Evolutionary conservation across 805 yeast genomes (phyloP), one percentile per base, ranked within the genome.

Genomic region (Suhomyces xylopsoci): DNA sequence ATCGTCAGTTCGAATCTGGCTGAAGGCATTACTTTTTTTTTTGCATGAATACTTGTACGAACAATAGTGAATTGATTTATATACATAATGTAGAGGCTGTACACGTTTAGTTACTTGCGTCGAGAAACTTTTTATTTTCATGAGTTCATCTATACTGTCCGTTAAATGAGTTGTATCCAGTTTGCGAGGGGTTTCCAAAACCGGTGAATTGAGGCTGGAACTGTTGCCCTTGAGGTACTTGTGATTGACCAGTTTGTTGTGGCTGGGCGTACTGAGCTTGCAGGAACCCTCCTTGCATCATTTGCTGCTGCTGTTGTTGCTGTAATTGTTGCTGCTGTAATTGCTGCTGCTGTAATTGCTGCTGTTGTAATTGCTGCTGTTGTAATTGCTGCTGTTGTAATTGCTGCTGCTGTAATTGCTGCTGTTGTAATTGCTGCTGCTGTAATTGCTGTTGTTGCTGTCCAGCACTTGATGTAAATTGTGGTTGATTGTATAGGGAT

Each of bases 401-500:
- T 17, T 38, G 42, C 22, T 38, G 36, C 9, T 38, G 42, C n/a
- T 38, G 42, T 8, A n/a, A 17, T 19, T 38, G 41, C 14, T 36
- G 41, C 6, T 34, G 38, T n/a, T 34, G 28, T 26, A 26, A 26
- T 34, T 34, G 38, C 17, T 34, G 38, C 9, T 34, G 38, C 9
- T 34, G 38, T 12, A 9, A 6, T 34, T 34, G 38, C 12, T 36
- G 55, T 51, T 51, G 61, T 47, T 20, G 53, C 62, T 8, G 65
- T 2, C 64, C 68, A n/a, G 65, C 70, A 44, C 64, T 64, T 4
- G 75, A 59, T 8, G 65, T 51, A 46, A 58, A 60, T 38, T 51
- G 57, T 3, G 77, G 75, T 64, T 69, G 80, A 62, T 62, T 69
- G 56, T 78, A 79, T 55, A 78, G 63, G 3, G 78, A 70, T 63